Base-by-base conservation (phyloP, 1,139 yeast species). In the Lizanozyma gosingica region DNA sequence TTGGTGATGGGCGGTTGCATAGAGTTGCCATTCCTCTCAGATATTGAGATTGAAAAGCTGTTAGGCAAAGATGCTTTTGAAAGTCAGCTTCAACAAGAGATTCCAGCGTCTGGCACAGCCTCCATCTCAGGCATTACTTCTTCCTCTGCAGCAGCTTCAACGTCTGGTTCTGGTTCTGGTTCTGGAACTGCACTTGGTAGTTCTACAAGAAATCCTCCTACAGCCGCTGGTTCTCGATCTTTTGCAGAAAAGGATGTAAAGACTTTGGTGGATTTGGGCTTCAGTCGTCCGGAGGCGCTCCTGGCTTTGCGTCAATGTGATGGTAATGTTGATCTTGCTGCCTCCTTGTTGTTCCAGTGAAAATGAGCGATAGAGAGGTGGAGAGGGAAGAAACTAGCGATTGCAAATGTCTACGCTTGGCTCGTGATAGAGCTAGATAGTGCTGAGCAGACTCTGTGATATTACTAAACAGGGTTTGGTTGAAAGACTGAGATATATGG, bases 251-350 rank as follows among this genome's bases (percentile, higher is more conserved):
- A 63, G 2, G 72, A 72, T 29, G 66, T 84, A 2, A 60, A 67
- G 18, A 78, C 73, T 41, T 64, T 90, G 37, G 68, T 77, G 40
- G 74, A 73, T 14, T 63, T 90, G 45, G 97, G 97, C 0, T 88
- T 88, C 51, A 59, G 81, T 1, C 66, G 79, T 47, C 57, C 62
- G 3, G 81, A 83, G 48, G 94, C 82, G 0, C 58, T 80, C 2
- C 55, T 62, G 14, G 96, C 97, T 0, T 65, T 90, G 41, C 65
- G 69, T 36, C 73, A 68, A 42, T 76, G 94, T 1, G 67, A 71
- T 27, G 95, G 96, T 2, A 83, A 88, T 53, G 76, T 83, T 0
- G 97, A 90, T 40, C 52, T 80, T 49, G 97, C 97, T 0, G 97
- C 96, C 0, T 78, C 94, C 0, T 53, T 83, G 36, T 63, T 87